A percentile compares a stretch with the other conserved stretches of the same genome.
phyloP scores from a whole-genome alignment of 2,329 filamentous ascomycete genomes.

The Byssochlamys sp. region DNA sequence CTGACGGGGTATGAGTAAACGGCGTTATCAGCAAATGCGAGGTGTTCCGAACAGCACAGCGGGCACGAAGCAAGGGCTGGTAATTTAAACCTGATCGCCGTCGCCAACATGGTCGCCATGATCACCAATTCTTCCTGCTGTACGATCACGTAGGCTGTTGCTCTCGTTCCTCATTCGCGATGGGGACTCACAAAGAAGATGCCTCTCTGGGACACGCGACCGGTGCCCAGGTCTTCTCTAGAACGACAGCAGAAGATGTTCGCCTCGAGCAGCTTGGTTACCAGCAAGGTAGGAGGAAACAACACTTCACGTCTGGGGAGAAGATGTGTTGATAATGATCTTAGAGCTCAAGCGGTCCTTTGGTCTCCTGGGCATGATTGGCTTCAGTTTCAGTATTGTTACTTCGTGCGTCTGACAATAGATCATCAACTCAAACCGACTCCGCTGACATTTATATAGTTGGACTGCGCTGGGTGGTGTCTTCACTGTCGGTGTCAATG shows the following conservation, averaged over 20 bases:
- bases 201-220: neutral
- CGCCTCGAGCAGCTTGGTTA: constrained; percentile 5
- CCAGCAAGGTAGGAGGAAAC: constrained; percentile 2
- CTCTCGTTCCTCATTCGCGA: neutral
- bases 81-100: neutral
- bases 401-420: constrained; percentile 35
- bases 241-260: constrained; percentile 1
- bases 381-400: constrained; percentile 51
- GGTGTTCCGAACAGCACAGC: neutral
- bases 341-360: constrained; percentile 50
- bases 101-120: neutral
- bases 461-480: constrained; percentile 51
- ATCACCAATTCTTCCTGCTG: neutral
- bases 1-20: neutral
- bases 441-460: constrained; percentile 13
- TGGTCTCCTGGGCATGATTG: constrained; percentile 48
- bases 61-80: neutral
- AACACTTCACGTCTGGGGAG: neutral
- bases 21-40: neutral
- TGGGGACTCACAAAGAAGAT: neutral
- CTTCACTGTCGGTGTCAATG: constrained; percentile 46
- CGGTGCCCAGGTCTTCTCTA: neutral
- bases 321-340: neutral
- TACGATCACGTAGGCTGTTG: neutral
- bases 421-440: neutral